Evolutionary conservation across 306 rosid genomes (phyloP), one percentile per base, ranked within the genome.

Genomic region (Cicer chorassanicum): DNA sequence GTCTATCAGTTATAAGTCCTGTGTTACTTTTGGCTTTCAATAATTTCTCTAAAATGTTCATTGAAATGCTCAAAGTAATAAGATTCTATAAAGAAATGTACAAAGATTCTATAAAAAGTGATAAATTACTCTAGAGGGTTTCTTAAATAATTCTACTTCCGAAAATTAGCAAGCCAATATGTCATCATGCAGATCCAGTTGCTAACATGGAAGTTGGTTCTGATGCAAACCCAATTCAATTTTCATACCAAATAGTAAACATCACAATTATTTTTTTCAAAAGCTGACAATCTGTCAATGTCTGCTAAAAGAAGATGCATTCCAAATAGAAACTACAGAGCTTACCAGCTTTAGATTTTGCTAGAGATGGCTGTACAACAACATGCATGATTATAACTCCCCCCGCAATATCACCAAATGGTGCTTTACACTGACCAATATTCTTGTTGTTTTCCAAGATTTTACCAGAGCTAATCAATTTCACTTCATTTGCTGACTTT

Each of bases 381-480:
- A 90, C 98, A 77, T 84, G 96, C 92, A 92, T 90, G 84, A 92
- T 85, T 46, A 87, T 82, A 42, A 61, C 86, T 68, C 91, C 96
- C 49, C 93, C 96, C 0, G 88, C 84, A 68, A 65, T 43, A 73
- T 90, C 99, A 75, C 84, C 93, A 74, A 91, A 89, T 9, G 97
- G 99, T 44, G 78, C 84, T 88, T 86, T 92, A 89, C 97, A 94
- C 75, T 94, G 96, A 67, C 95, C 95, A 34, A 92, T 96, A 71
- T 95, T 90, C 86, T 89, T 94, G 96, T 82, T 90, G 92, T 92
- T 94, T 83, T 92, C 99, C 97, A 92, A 90, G 66, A 94, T 87
- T 82, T 90, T 94, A 65, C 99, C 99, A 67, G 91, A 88, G 80
- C 84, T 85, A 81, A 94, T 94, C 80, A 94, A 88, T 83, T 94